phyloP scores from a whole-genome alignment of 2,329 filamentous ascomycete genomes.

The Trichophyton schoenleinii region DNA sequence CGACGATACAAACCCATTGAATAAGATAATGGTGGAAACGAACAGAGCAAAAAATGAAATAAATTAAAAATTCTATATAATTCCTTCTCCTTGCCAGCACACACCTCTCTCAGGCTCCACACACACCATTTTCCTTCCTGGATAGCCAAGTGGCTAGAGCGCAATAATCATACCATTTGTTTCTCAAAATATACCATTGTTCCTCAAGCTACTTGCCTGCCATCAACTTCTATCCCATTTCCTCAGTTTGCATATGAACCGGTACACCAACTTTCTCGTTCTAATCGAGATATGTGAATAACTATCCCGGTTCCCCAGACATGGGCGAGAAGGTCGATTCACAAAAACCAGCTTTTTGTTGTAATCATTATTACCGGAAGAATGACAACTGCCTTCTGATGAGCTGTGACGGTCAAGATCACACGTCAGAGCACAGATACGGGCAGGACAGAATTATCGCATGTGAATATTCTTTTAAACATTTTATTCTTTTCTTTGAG shows the following conservation, averaged over 20 bases:
- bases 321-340: conserved; percentile 36
- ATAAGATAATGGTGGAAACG: not conserved
- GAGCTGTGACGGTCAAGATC: conserved; percentile 50
- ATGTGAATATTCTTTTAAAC: not conserved
- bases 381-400: conserved; percentile 45
- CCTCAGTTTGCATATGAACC: not conserved
- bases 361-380: conserved; percentile 21
- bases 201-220: not conserved
- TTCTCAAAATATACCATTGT: not conserved
- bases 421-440: conserved; percentile 56
- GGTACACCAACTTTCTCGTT: not conserved
- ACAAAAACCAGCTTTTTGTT: conserved; percentile 12
- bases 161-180: not conserved
- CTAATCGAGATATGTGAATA: conserved; percentile 3
- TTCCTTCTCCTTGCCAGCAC: not conserved
- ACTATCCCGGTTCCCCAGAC: conserved; percentile 14
- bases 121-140: not conserved
- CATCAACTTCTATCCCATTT: not conserved
- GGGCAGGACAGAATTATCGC: conserved; percentile 41
- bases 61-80: conserved; percentile 1
- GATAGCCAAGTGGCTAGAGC: not conserved
- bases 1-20: not conserved
- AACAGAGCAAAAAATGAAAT: conserved; percentile 2
- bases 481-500: not conserved
- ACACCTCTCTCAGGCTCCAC: not conserved